These are phyloP conservation scores for Aspergillus sp. DNA, from an alignment of 2,329 filamentous ascomycete genomes.

Conservation along the genomic window DNA sequence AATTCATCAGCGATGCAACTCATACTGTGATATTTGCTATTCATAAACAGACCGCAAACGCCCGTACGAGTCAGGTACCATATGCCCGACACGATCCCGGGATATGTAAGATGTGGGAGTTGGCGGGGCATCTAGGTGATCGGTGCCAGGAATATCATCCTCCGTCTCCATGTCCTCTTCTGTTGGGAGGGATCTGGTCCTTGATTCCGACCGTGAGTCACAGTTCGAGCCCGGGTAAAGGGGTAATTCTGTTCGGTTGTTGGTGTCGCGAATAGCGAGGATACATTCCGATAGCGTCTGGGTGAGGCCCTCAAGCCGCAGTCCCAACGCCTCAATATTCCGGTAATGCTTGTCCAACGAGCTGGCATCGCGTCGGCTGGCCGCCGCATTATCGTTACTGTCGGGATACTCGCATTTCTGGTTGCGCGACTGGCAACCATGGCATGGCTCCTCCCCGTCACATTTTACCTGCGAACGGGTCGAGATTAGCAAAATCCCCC, in stretches of 20 bases:
- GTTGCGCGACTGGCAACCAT: constrained; percentile 3
- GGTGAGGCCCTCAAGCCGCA: neutral
- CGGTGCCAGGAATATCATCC: too few relatives aligned
- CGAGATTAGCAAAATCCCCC: neutral
- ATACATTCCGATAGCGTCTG: neutral
- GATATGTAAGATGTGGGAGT: neutral
- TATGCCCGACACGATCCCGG: neutral
- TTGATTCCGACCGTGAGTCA: too few relatives aligned
- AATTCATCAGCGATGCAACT: too few relatives aligned
- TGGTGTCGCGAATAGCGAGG: neutral
- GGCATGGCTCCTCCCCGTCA: neutral
- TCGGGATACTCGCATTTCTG: constrained; percentile 1
- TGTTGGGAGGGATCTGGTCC: too few relatives aligned
- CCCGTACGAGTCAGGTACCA: neutral
- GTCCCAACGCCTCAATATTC: neutral
- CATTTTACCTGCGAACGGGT: neutral
- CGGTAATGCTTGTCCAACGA: neutral
- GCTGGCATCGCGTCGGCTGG: neutral
- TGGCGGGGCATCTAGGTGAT: neutral
- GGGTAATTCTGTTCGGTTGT: neutral
- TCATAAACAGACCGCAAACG: neutral
- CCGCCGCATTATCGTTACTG: neutral
- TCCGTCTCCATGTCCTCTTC: too few relatives aligned
- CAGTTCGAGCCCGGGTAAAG: too few relatives aligned
- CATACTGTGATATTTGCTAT: too few relatives aligned